Evolutionary conservation across 83 land plant genomes (phyloP).

Genomic region (Thuja plicata): DNA sequence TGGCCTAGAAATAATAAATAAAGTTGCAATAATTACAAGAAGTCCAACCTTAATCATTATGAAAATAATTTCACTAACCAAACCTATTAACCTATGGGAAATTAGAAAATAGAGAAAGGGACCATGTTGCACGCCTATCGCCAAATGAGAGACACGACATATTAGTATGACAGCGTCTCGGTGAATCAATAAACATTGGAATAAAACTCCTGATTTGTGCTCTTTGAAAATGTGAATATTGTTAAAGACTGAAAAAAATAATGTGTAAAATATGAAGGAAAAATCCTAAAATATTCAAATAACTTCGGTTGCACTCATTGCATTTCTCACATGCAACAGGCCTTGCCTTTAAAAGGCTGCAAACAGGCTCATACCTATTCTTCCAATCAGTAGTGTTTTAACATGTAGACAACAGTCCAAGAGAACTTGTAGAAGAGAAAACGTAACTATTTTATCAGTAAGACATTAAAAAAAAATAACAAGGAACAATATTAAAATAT

Average conservation of each 20-base stretch:
- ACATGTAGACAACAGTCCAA: conserved; percentile 50
- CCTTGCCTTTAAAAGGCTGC: conserved; percentile 49
- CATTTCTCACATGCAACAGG: background rate
- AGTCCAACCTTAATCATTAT: too few species aligned
- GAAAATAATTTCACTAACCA: too few species aligned
- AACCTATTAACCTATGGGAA: too few species aligned
- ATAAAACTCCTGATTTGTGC: background rate
- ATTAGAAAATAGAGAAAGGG: too few species aligned
- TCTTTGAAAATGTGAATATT: background rate
- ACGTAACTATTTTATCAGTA: background rate
- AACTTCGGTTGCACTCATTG: background rate
- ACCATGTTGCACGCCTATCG: too few species aligned
- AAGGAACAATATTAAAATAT: background rate
- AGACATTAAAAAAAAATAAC: background rate
- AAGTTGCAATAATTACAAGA: too few species aligned
- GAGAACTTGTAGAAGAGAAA: conserved; percentile 52
- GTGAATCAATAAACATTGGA: background rate
- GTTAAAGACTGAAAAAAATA: background rate
- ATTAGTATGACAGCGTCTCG: background rate
- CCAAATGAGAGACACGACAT: background rate
- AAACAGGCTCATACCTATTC: conserved; percentile 36
- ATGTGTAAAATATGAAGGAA: background rate
- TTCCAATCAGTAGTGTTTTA: conserved; percentile 55
- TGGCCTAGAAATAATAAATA: too few species aligned
- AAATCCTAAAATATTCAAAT: background rate